phyloP scores from a whole-genome alignment of 2,329 filamentous ascomycete genomes.

The Fusarium compactum region DNA sequence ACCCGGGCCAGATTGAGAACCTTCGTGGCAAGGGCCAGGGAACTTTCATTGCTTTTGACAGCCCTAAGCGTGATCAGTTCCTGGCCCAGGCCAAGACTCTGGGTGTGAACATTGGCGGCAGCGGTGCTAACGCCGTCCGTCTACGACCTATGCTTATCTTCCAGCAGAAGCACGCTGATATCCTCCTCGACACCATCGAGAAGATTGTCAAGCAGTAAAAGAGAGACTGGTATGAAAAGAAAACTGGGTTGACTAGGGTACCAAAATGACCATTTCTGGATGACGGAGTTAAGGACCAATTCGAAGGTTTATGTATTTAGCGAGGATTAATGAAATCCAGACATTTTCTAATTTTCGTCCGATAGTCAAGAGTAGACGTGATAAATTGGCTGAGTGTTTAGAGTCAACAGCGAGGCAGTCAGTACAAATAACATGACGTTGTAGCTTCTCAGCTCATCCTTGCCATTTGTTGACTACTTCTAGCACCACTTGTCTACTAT shows the following conservation, averaged over 20 bases:
- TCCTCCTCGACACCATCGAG: conserved; percentile 82
- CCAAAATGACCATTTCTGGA: conserved; percentile 14
- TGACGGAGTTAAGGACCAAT: conserved; percentile 24
- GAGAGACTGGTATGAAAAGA: background rate
- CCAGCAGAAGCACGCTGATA: conserved; percentile 90
- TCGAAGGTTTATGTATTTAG: conserved; percentile 17
- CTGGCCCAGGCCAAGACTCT: conserved; percentile 81
- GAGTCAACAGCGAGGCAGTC: background rate
- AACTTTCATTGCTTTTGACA: conserved; percentile 94
- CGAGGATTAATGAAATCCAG: conserved; percentile 6
- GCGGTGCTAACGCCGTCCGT: conserved; percentile 79
- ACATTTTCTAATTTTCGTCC: conserved; percentile 2
- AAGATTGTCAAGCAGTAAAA: conserved; percentile 70
- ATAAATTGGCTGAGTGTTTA: background rate
- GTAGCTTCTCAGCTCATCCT: background rate
- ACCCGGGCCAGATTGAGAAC: conserved; percentile 83
- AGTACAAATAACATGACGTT: background rate
- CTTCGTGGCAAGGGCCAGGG: conserved; percentile 88
- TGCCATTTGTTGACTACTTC: background rate
- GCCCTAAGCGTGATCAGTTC: conserved; percentile 82
- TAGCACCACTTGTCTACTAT: background rate
- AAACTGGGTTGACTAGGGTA: background rate
- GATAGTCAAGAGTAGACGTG: background rate
- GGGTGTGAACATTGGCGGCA: conserved; percentile 89
- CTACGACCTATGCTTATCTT: conserved; percentile 92